Base-by-base conservation (phyloP, 352 stramenopile genomes). In the Pythium rhizo-oryzae region DNA sequence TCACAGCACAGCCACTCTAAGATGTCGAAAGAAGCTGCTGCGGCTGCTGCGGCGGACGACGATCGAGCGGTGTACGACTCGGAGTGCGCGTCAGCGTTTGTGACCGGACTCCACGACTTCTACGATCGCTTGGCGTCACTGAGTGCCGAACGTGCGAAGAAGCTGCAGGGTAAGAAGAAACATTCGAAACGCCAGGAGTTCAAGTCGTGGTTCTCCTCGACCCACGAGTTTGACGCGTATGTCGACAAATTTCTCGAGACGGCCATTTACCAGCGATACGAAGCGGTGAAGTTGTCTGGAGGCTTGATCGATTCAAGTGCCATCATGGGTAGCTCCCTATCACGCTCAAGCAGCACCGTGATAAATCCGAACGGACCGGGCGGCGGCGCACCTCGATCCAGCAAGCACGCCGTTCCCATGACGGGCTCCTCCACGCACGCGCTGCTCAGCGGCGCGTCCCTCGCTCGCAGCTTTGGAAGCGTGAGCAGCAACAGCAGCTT, bases 201-300 rank as follows among this genome's bases (percentile, higher is more conserved):
- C 73, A 91, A 91, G 72, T 84, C 86, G 39, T 94, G 86, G 86
- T 94, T 94, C 47, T 92, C 84, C 44, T 92, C 84, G 2, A 90
- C 84, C 13, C 86, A 94, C 69, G 86, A 94, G 23, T 92, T 90
- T 47, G 86, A 94, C 59, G 78, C 81, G 41, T 94, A 90, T 41
- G 84, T 91, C n/a, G 78, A 92, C 57, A 81, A 80, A 19, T 92
- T 94, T 37, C 61, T 84, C 18, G 76, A 75, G 19, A 81, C 83
- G 11, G 64, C 78, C 9, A 69, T 92, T 47, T 81, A 87, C 23
- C 39, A 77, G 33, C 67, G 62, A 35, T 89, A 83, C 30, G 76
- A 84, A 25, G 39, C 54, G 30, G 41, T 53, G 24, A 55, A 33
- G 18, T 7, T 63, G 59, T 37, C 47, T 23, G 50, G 23, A 4